Evolutionary conservation across 1,284 basidiomycete species (phyloP), one percentile per base, ranked within the genome.

Genomic region (Puccinia novopanici): DNA sequence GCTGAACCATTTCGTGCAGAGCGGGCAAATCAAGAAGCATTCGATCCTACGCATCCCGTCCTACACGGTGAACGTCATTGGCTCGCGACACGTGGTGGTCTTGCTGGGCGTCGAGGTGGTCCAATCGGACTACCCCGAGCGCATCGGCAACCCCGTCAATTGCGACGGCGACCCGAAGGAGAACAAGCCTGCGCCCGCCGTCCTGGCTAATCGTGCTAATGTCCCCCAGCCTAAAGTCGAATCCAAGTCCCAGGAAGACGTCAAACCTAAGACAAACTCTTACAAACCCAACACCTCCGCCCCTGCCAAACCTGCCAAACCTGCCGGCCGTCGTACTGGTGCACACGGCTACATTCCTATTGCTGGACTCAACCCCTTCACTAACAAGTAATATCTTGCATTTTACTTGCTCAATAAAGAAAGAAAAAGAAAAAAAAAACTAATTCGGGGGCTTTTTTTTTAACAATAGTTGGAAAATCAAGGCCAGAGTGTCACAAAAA

Each of bases 351-450:
- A 91, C 81, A 93, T 90, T 86, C 95, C 95, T 3, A 99, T 99
- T 84, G 95, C 98, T 85, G 93, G 92, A 6, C 89, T 99, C 71
- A 96, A 92, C 84, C 97, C 96, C 9, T 99, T 98, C 86, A 94
- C 97, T 86, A 98, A 97, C 87, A 95, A 95, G 87, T 89, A 85
- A 84, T 87, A 34, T 59, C 5, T 42, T 30, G 22, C 24, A 12
- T 15, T 17, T 61, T 50, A 24, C 70, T 0, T 30, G 13, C 13
- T 70, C 17, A 3, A 27, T 54, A 27, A 5, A 19, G 10, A 24
- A 15, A 13, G 17, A 34, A 71, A 52, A 30, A 27, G 55, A 30
- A 34, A 71, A 52, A 30, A 27, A 59, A 30, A 34, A 2, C 19
- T 57, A 6, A 57, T 3, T 40, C 37, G 4, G 17, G n/a, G n/a